Evolutionary conservation across 345 rosid species (phyloP).

Genomic region (Mangifera indica): DNA sequence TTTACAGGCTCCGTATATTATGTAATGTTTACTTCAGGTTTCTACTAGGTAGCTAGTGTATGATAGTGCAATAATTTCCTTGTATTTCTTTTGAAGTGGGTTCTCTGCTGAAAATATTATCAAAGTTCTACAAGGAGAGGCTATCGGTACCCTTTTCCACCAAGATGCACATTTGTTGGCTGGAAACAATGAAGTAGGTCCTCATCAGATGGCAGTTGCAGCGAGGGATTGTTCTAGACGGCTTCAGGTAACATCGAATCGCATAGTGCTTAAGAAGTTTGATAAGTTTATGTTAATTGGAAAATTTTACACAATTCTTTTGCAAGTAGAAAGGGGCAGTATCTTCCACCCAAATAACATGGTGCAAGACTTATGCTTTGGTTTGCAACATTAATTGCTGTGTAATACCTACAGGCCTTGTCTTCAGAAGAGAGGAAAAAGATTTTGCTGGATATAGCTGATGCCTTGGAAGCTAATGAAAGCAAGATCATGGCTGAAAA

Average conservation of each 20-base stretch:
- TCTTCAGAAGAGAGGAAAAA: slow-evolving; percentile 71
- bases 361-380: background rate
- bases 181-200: slow-evolving; percentile 51
- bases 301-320: slow-evolving; percentile 9
- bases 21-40: background rate
- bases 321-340: slow-evolving; percentile 6
- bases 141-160: slow-evolving; percentile 92
- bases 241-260: slow-evolving; percentile 64
- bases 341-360: background rate
- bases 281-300: slow-evolving; percentile 10
- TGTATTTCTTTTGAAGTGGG: slow-evolving; percentile 58
- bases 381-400: slow-evolving; percentile 9
- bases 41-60: background rate
- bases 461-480: slow-evolving; percentile 81
- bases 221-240: slow-evolving; percentile 90
- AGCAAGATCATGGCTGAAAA: slow-evolving; percentile 62
- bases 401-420: slow-evolving; percentile 44
- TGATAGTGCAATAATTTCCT: slow-evolving; percentile 13
- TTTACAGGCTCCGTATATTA: background rate
- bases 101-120: slow-evolving; percentile 65
- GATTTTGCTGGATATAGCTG: slow-evolving; percentile 76
- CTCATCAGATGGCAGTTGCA: slow-evolving; percentile 86
- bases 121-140: slow-evolving; percentile 85
- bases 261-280: slow-evolving; percentile 5
- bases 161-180: slow-evolving; percentile 79